phyloP scores from a whole-genome alignment of 73 alveolate species.

The Stentor roeselii region DNA sequence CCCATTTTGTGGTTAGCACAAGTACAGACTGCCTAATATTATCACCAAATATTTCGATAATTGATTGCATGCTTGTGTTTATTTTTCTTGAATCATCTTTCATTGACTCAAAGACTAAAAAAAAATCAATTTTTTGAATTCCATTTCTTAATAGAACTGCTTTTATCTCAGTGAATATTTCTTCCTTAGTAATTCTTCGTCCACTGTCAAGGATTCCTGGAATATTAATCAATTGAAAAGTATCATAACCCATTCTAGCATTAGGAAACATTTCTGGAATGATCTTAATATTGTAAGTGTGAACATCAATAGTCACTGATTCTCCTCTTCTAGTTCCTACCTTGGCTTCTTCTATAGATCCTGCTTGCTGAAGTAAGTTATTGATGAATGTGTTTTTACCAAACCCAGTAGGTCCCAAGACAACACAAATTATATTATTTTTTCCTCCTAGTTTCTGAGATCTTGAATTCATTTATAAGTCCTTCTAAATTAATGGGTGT shows the following conservation, averaged over 20 bases:
- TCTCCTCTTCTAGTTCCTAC: neutral
- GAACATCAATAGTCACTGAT: neutral
- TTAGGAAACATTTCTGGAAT: neutral
- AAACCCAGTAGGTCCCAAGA: neutral
- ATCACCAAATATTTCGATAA: neutral
- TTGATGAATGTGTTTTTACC: neutral
- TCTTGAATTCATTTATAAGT: too few species aligned
- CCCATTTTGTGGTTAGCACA: neutral
- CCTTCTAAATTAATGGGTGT: too few species aligned
- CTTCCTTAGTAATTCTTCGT: neutral
- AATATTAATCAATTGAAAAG: neutral
- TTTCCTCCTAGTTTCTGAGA: too few species aligned
- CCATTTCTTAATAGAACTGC: too few species aligned
- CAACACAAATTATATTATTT: too few species aligned
- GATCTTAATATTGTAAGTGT: neutral
- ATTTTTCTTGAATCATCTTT: neutral
- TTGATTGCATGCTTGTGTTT: neutral
- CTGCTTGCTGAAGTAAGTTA: neutral
- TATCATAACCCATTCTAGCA: neutral
- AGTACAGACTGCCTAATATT: neutral
- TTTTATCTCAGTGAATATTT: neutral
- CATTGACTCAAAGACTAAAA: neutral
- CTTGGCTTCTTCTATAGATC: neutral
- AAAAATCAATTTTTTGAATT: neutral
- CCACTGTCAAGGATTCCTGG: slow-evolving; percentile 1